Percentiles rank a stretch among this genome's conserved stretches.
phyloP scores from a whole-genome alignment of 257 asterid genomes.

The Capsicum chinense region DNA sequence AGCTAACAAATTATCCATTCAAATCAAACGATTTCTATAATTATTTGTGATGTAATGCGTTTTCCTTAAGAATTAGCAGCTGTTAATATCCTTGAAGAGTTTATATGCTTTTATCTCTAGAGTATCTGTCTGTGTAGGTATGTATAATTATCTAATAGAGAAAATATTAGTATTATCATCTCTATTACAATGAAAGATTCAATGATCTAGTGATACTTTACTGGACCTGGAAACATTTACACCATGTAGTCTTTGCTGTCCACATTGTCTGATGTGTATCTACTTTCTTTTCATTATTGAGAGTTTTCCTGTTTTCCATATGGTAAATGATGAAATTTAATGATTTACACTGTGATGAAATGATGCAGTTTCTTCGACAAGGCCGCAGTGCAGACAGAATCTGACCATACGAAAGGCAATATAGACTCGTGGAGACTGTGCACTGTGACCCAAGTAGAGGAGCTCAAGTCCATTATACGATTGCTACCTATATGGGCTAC shows the following conservation, averaged over 20 bases:
- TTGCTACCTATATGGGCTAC: constrained; percentile 74
- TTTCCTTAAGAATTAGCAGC: background rate
- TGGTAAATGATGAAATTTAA: background rate
- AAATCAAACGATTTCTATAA: constrained; percentile 12
- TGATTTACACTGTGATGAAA: constrained; percentile 22
- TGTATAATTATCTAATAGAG: background rate
- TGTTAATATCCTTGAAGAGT: background rate
- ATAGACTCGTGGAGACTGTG: constrained; percentile 62
- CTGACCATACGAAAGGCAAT: constrained; percentile 42
- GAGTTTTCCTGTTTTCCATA: background rate
- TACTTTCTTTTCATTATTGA: background rate
- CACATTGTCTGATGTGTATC: background rate
- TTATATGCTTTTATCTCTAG: background rate
- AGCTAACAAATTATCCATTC: background rate
- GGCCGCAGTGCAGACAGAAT: constrained; percentile 56
- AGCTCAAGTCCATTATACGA: constrained; percentile 58
- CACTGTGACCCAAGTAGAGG: constrained; percentile 75
- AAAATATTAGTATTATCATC: background rate
- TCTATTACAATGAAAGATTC: background rate
- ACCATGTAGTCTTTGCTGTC: background rate
- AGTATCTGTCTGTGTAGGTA: background rate
- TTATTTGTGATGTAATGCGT: background rate
- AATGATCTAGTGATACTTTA: background rate
- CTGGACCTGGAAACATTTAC: background rate
- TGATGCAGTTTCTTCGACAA: constrained; percentile 65